Base-by-base conservation (phyloP, 805 yeast species). In the Cyberlindnera galapagoensis region DNA sequence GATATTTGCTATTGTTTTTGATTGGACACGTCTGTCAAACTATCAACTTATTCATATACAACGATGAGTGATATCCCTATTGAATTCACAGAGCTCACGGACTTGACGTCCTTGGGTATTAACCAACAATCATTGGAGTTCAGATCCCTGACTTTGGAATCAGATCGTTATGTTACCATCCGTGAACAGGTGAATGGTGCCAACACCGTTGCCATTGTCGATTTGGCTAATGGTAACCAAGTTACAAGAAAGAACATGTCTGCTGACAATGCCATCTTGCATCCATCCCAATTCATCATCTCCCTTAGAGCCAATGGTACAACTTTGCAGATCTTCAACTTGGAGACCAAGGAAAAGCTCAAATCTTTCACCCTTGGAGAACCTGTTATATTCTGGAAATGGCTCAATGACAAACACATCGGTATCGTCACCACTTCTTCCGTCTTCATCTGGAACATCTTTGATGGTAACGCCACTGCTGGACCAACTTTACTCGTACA, bases 231-330 rank as follows among this genome's bases (percentile, higher is more conserved):
- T 54, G 76, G 76, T 64, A 84, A 84, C 60, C 72, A 75, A 48
- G 76, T 88, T 39, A 80, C 83, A 15, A 78, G 94, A 54, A 90
- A 92, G 62, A 82, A 84, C 58, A 92, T 92, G 95, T 73, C 84
- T 35, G 99, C 98, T 27, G 99, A 92, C 62, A 83, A 87, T 42
- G 97, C 97, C 31, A 92, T 92, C 55, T 79, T 92, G 92, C 94
- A 87, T 60, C 97, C 98, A 21, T 54, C 63, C n/a, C 76, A 80
- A 58, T 77, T 81, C 60, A 86, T 88, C 42, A 87, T 92, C 49
- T 86, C 96, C 11, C 74, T 92, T 44, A 76, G 97, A 55, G 97
- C 97, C 26, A 92, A 87, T 54, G 96, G 96, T 46, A 87, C 96
- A 30, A 88, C 96, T 24, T 73, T 92, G 40, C 99, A 87, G 63